Evolutionary conservation across 1,284 basidiomycete genomes (phyloP).

Genomic region (Phaffia rhodozyma): DNA sequence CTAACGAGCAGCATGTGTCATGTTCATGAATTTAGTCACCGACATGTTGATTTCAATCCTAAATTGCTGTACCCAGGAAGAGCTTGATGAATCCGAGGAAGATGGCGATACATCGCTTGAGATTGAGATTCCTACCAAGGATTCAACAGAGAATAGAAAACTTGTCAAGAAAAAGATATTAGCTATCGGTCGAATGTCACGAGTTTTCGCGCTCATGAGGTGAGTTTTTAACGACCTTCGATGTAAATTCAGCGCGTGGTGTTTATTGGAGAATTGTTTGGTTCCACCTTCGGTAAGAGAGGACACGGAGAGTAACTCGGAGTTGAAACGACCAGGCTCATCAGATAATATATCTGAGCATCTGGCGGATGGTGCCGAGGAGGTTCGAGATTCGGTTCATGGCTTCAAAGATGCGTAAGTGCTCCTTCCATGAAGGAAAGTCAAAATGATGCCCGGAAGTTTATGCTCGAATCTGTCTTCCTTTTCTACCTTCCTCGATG

Average conservation of each 20-base stretch:
- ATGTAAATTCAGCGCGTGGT: background rate
- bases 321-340: conserved; percentile 83
- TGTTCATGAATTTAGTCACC: conserved; percentile 46
- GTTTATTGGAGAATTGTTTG: conserved; percentile 6
- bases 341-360: conserved; percentile 74
- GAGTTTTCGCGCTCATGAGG: conserved; percentile 92
- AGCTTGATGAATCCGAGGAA: conserved; percentile 77
- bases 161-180: conserved; percentile 97
- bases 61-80: conserved; percentile 88
- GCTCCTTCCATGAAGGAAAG: background rate
- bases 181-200: conserved; percentile 90
- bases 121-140: conserved; percentile 39
- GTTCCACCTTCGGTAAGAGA: conserved; percentile 46
- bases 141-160: conserved; percentile 60
- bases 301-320: conserved; percentile 94
- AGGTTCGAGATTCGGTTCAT: conserved; percentile 88
- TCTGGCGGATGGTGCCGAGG: conserved; percentile 80
- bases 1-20: conserved; percentile 2
- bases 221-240: conserved; percentile 35
- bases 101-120: conserved; percentile 33
- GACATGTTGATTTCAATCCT: conserved; percentile 94
- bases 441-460: background rate
- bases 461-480: conserved; percentile 5
- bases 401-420: conserved; percentile 92
- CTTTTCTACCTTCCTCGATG: background rate